A percentile compares a stretch with the other conserved stretches of the same genome.
phyloP scores from a whole-genome alignment of 257 asterid species.

The Capsicum chinense region DNA sequence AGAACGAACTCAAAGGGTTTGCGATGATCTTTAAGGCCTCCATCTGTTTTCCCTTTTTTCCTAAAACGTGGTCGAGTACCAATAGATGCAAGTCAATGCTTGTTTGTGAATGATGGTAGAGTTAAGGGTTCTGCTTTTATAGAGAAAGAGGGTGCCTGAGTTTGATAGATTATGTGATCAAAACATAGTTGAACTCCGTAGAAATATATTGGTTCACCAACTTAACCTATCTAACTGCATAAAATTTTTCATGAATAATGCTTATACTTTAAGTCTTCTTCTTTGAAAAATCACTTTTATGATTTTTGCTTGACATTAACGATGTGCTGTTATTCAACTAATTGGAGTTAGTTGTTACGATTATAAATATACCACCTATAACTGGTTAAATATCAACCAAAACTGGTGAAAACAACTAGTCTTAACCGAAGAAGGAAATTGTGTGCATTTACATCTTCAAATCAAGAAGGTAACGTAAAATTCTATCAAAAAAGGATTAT shows the following conservation, averaged over 20 bases:
- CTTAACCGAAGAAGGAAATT: not conserved
- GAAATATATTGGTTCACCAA: slow-evolving; percentile 67
- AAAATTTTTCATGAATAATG: slow-evolving; percentile 27
- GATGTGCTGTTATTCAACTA: slow-evolving; percentile 5
- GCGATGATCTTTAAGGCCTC: slow-evolving; percentile 30
- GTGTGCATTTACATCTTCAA: not conserved
- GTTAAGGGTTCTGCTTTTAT: slow-evolving; percentile 43
- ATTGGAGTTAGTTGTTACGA: not conserved
- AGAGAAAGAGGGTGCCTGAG: slow-evolving; percentile 41
- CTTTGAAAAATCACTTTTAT: slow-evolving; percentile 5
- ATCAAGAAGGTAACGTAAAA: not conserved
- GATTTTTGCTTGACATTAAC: slow-evolving; percentile 41
- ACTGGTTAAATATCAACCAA: not conserved
- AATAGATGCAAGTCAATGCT: slow-evolving; percentile 10
- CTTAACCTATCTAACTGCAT: slow-evolving; percentile 48
- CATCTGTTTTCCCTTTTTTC: slow-evolving; percentile 48
- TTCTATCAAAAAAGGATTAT: not conserved
- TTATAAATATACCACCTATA: not conserved
- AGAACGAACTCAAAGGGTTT: not conserved
- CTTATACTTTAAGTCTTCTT: slow-evolving; percentile 48
- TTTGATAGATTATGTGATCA: slow-evolving; percentile 54
- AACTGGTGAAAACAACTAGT: not conserved
- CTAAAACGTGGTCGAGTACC: not conserved
- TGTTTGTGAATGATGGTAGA: slow-evolving; percentile 42
- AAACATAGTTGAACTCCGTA: slow-evolving; percentile 52